A percentile compares a stretch with the other conserved stretches of the same genome.
Evolutionary conservation across 306 rosid species (phyloP).

Genomic region (Vigna angularis): DNA sequence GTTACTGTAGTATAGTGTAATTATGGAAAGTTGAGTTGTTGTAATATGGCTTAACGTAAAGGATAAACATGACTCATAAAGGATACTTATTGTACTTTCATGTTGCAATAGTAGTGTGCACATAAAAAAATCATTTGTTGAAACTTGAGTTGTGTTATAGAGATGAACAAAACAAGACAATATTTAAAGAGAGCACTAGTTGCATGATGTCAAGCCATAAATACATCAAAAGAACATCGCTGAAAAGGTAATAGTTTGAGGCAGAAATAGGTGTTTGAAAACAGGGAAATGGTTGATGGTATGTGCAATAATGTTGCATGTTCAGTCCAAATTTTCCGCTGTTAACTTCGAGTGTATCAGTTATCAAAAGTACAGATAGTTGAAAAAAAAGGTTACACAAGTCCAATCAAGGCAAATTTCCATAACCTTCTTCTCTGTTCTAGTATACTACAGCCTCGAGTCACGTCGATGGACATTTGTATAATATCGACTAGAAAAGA

Average conservation of each 20-base stretch:
- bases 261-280: background rate
- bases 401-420: background rate
- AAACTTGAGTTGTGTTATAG: background rate
- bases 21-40: background rate
- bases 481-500: background rate
- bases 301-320: background rate
- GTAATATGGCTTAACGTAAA: background rate
- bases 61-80: background rate
- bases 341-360: background rate
- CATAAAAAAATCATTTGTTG: background rate
- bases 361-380: background rate
- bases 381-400: background rate
- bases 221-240: background rate
- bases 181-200: background rate
- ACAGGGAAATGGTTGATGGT: background rate
- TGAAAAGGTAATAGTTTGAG: background rate
- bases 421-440: background rate
- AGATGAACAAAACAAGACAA: background rate
- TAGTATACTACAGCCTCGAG: background rate
- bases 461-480: background rate
- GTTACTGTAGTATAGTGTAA: background rate
- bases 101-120: background rate
- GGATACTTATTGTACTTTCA: too few relatives aligned
- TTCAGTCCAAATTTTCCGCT: background rate
- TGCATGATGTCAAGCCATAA: background rate